Base-by-base conservation (phyloP, 768 basidiomycete species). In the Harrya chromipes region DNA sequence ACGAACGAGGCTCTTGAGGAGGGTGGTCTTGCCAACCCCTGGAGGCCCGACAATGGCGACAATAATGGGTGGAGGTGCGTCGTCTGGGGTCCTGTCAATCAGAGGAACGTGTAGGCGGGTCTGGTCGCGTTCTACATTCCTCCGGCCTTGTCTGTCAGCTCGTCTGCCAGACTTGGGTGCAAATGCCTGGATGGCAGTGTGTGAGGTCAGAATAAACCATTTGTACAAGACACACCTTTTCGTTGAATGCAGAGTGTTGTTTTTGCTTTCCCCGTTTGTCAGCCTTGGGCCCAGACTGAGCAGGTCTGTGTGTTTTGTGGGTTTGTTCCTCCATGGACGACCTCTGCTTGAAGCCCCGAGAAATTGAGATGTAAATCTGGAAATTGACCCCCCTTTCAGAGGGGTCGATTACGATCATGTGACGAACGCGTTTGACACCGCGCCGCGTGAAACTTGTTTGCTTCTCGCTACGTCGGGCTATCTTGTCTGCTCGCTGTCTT, bases 11-110 rank as follows among this genome's bases (percentile, higher is more conserved):
- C 86, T 90, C 65, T 94, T 92, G 56, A 98, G 77, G 11, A 99
- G 75, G 2, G 94, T 98, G 1, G 91, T 90, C 69, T 98, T 99
- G 47, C 97, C 97, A 24, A 97, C 97, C 8, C 97, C 97, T 2
- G 94, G 87, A 24, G 97, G 94, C 1, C 97, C 97, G 34, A 97
- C 94, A 43, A 99, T 80, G 23, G 94, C 95, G 31, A 99, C 82
- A 52, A 98, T 82, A 59, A 98, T 83, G 5, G 97, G 97, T 2
- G 97, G 95, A 3, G 97, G 92, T 36, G 84, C 81, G 47, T 87
- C 84, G 53, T 93, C 86, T 4, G 97, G 95, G 10, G 93, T 97
- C 43, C 97, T 82, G 68, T 97, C 87, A 46, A 98, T 90, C 24
- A 97, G 81, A 13, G 97, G 97, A 7, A 98, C 97, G 67, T 99